Percentiles rank a stretch among this genome's conserved stretches.
Conservation (phyloP, 2,329 filamentous ascomycete species). For the Dendrostoma leiphaemia region DNA sequence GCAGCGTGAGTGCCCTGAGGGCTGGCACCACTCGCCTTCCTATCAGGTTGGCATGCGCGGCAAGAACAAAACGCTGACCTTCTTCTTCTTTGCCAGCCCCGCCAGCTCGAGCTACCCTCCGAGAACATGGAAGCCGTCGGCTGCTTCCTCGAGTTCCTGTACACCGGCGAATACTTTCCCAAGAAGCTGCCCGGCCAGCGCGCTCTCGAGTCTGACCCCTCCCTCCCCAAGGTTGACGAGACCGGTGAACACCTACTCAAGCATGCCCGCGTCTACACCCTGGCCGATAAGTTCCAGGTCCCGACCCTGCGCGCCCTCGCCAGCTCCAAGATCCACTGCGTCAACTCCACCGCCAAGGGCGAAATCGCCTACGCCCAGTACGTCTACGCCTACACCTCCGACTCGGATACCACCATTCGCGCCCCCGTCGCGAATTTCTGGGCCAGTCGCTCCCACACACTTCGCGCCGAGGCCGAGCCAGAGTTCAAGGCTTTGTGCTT, state of each 20-base stretch:
- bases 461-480: constrained; percentile 80
- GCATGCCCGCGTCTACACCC: constrained; percentile 85
- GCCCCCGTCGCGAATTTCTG: constrained; percentile 88
- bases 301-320: constrained; percentile 70
- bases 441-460: constrained; percentile 75
- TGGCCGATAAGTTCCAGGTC: constrained; percentile 76
- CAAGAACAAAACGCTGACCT: not conserved
- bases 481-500: constrained; percentile 84
- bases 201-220: constrained; percentile 66
- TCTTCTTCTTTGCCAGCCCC: constrained; percentile 41
- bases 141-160: constrained; percentile 80
- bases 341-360: constrained; percentile 81
- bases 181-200: constrained; percentile 61
- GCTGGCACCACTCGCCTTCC: not conserved
- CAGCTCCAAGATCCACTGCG: constrained; percentile 87
- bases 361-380: constrained; percentile 92
- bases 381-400: constrained; percentile 74
- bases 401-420: constrained; percentile 70
- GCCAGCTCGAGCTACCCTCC: constrained; percentile 64
- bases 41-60: not conserved
- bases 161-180: constrained; percentile 86
- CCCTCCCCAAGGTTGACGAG: constrained; percentile 66
- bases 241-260: constrained; percentile 81
- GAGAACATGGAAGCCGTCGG: constrained; percentile 73
- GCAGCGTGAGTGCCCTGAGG: constrained; percentile 47